A percentile compares a stretch with the other conserved stretches of the same genome.
phyloP scores from a whole-genome alignment of 2,329 filamentous ascomycete species.

The Chalaropsis thielavioides region DNA sequence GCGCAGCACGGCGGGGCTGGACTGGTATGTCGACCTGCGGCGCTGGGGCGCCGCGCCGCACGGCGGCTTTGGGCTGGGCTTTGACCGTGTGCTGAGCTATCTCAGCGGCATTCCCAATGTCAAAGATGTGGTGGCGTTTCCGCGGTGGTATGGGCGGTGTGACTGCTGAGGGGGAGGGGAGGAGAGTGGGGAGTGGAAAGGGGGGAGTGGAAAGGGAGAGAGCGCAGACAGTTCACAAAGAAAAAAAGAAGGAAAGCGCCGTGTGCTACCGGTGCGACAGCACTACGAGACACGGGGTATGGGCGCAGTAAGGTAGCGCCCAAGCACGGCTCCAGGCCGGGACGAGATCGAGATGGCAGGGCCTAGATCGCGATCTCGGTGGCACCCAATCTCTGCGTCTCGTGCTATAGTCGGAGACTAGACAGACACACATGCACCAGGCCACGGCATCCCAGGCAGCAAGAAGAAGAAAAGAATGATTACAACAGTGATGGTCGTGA shows the following conservation, averaged over 20 bases:
- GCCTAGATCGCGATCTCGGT: no score
- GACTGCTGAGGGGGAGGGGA: conserved; percentile 37
- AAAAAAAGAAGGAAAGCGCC: no score
- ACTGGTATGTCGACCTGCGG: conserved; percentile 81
- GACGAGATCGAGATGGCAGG: no score
- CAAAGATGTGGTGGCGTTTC: conserved; percentile 74
- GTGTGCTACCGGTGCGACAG: no score
- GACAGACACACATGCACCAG: no score
- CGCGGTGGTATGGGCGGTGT: conserved; percentile 53
- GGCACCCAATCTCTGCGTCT: no score
- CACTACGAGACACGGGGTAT: no score
- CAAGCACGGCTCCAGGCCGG: no score
- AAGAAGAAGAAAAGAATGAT: not conserved
- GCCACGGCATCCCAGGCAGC: not conserved
- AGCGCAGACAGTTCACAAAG: no score
- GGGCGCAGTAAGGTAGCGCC: no score
- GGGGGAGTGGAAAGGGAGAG: no score
- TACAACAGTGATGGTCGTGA: not conserved
- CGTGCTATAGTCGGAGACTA: no score
- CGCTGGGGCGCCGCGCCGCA: conserved; percentile 86
- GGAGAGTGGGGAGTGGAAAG: not conserved
- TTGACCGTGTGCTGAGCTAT: conserved; percentile 76
- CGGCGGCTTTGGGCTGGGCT: conserved; percentile 80
- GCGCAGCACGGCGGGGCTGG: conserved; percentile 30
- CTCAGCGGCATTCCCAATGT: conserved; percentile 68